Base-by-base conservation (phyloP, 2,329 filamentous ascomycete genomes). In the Cladophialophora chaetospira region DNA sequence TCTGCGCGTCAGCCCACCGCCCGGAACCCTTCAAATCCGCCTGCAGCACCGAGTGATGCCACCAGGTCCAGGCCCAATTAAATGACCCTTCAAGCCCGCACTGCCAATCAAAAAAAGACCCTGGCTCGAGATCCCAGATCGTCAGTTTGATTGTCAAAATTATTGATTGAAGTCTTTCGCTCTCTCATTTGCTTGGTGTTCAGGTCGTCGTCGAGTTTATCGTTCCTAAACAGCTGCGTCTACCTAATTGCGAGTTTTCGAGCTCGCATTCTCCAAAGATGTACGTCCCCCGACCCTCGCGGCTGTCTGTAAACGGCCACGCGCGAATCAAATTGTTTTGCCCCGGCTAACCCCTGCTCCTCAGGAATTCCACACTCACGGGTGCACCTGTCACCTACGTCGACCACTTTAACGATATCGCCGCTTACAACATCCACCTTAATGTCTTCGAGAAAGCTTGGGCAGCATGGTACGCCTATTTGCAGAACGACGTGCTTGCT, bases 401-500 rank as follows among this genome's bases (percentile, higher is more conserved):
- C 84, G 81, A 78, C 66, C 81, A 85, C 61, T 88, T 83, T 69
- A 79, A 85, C 57, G 81, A 85, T 66, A 82, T 88, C 62, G 81
- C 82, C 23, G 81, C 83, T 65, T 83, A 84, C 81, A 94, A 96
- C 82, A 83, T 95, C 56, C 84, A 91, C 66, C 85, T 99, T 70
- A 97, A 91, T 75, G 81, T 90, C 63, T 78, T 86, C 69, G 94
- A 99, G 81, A 87, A 87, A 70, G 80, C 96, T 65, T 99, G 94
- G 94, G 88, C 89, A 75, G 86, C 91, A 36, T 97, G 91, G 93
- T 99, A 99, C 74, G 84, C 93, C 13, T 99, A 87, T 82, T 96
- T 97, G 88, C 90, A 96, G 74, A 99, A 99, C 73, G 94, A 99
- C 77, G 87, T 89, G 53, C 86, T 99, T 61, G 94, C 94, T 58